Base-by-base conservation (phyloP, 2,329 filamentous ascomycete species). In the Sclerotinia trifoliorum region DNA sequence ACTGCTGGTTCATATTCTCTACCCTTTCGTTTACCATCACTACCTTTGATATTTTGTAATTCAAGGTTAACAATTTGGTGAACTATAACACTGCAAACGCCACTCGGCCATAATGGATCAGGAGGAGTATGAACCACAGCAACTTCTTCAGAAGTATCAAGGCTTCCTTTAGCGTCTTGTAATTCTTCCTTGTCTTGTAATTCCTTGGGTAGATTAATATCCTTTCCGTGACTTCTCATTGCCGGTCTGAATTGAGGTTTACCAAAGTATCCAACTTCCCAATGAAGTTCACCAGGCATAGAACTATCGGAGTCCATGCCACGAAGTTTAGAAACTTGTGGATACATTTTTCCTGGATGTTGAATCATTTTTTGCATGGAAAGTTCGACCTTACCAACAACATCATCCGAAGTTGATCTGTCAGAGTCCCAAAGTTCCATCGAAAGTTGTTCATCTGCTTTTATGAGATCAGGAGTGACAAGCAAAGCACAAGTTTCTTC, bases 361-460 rank as follows among this genome's bases (percentile, higher is more conserved):
- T 96, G 91, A 69, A 98, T 96, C 81, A 99, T 89, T 78, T 97
- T 93, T 75, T 96, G 93, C 77, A 99, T 93, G 48, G 92, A 94
- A 3, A 98, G 81, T 77, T 98, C 94, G 24, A 98, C 88, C 79
- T 97, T 97, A 66, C 95, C 95, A 19, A 97, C 93, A 57, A 97
- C 91, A 74, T 98, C 95, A 76, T 98, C 95, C 0, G 94, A 92
- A 13, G 92, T 95, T 52, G 91, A 92, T 57, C 94, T 86, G 78
- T 98, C 95, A 63, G 92, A 96, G 79, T 98, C 95, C 95, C 95
- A 98, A 0, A 98, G 86, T 78, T 98, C 94, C 72, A 98, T 89
- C 13, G 93, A 94, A 5, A 98, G 84, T 76, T 95, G 93, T 80
- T 99, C 95, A 72, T 97, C 90, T 0, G 91, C 94, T 79, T 95